phyloP scores from a whole-genome alignment of 2,329 filamentous ascomycete species.

The Myriosclerotinia curreyana region DNA sequence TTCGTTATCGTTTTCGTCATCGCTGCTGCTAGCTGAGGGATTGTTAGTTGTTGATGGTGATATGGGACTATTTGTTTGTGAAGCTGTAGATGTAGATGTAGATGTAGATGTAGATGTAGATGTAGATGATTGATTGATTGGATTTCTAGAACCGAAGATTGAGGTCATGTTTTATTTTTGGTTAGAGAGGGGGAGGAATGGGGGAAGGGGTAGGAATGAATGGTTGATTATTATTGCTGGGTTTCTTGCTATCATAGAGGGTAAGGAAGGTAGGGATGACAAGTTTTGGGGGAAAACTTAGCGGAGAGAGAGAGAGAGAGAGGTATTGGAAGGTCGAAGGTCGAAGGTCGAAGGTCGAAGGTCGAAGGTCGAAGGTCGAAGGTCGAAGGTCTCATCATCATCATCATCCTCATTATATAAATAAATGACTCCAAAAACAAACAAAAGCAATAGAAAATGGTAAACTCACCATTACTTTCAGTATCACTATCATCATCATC shows the following conservation, averaged over 20 bases:
- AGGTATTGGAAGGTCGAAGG: too few species aligned
- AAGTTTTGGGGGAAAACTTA: not conserved
- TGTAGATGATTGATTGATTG: not conserved
- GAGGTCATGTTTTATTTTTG: conserved; percentile 20
- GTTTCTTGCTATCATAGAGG: not conserved
- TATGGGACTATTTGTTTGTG: not conserved
- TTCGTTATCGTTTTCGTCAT: too few species aligned
- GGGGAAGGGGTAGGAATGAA: not conserved
- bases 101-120: too few species aligned
- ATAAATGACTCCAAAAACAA: too few species aligned
- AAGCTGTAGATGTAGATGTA: not conserved
- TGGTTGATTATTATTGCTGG: too few species aligned
- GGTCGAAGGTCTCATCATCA: too few species aligned
- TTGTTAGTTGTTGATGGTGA: conserved; percentile 5
- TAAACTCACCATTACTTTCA: conserved; percentile 19
- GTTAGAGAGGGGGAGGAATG: not conserved
- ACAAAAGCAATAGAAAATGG: not conserved
- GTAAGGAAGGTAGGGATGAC: too few species aligned
- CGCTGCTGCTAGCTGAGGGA: not conserved
- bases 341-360: too few species aligned
- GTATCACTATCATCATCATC: conserved; percentile 1
- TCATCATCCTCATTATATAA: too few species aligned
- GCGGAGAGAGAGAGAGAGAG: too few species aligned
- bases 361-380: too few species aligned
- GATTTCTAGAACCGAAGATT: conserved; percentile 18